Conservation (phyloP, 73 alveolate species). For the Paramecium tetraurelia region DNA sequence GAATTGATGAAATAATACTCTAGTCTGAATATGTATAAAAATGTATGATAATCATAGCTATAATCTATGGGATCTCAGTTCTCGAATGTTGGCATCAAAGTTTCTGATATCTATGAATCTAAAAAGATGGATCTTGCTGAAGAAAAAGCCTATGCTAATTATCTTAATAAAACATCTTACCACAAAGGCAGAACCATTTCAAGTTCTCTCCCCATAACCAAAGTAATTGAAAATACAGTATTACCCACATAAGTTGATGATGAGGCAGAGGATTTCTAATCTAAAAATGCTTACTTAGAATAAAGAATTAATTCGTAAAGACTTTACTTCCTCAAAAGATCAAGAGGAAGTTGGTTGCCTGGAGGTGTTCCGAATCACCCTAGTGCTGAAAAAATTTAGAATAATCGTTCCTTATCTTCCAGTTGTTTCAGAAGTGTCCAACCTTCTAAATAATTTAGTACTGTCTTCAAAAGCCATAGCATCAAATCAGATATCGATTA, state of each 20-base stretch:
- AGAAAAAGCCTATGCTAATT: constrained; percentile 23
- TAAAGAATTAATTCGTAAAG: neutral
- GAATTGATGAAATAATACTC: constrained; percentile 34
- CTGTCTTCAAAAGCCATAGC: neutral
- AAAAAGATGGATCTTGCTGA: constrained; percentile 18
- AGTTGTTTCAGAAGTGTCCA: neutral
- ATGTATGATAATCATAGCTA: neutral
- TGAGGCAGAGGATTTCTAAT: constrained; percentile 32
- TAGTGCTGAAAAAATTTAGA: neutral
- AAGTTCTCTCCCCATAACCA: neutral
- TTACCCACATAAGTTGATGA: constrained; percentile 21
- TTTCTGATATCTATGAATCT: constrained; percentile 17
- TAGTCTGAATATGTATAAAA: neutral
- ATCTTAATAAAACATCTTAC: neutral
- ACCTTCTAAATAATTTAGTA: neutral
- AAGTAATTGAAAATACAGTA: neutral
- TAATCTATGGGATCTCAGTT: neutral
- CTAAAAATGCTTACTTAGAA: neutral
- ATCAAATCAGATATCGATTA: neutral
- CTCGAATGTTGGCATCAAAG: constrained; percentile 8
- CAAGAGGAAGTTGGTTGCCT: constrained; percentile 41
- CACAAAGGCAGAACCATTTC: neutral
- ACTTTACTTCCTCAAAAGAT: neutral
- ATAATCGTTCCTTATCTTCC: neutral
- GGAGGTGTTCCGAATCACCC: neutral